These are phyloP conservation scores for Kalmusia sp. DNA, from an alignment of 2,329 filamentous ascomycete genomes.

Conservation along the genomic window DNA sequence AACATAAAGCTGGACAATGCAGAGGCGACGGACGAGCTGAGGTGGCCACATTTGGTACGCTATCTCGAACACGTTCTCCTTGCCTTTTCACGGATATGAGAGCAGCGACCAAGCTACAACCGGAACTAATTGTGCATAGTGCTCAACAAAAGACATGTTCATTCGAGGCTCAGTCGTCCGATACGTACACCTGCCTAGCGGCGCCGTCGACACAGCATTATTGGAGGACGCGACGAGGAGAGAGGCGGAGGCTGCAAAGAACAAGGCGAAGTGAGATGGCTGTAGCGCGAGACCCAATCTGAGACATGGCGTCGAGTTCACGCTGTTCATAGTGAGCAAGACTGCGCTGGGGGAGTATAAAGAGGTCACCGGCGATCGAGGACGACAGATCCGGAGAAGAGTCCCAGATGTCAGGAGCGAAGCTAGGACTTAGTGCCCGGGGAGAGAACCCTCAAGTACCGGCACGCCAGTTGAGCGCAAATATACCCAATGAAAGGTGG, in stretches of 20 bases:
- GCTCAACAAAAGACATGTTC: slow-evolving; percentile 93
- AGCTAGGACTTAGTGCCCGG: neutral
- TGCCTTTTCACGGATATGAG: neutral
- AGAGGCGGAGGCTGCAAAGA: slow-evolving; percentile 45
- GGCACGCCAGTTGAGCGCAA: neutral
- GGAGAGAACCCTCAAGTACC: neutral
- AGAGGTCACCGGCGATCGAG: neutral
- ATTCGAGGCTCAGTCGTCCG: slow-evolving; percentile 91
- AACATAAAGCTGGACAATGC: slow-evolving; percentile 99
- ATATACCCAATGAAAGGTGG: slow-evolving; percentile 6
- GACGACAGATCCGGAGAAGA: neutral
- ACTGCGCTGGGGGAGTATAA: neutral
- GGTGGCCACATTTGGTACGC: slow-evolving; percentile 87
- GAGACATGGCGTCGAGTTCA: neutral
- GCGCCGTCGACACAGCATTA: slow-evolving; percentile 82
- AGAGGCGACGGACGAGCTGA: slow-evolving; percentile 87
- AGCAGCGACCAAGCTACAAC: neutral
- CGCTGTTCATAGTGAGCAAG: neutral
- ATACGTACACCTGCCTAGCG: slow-evolving; percentile 86
- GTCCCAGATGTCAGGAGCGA: neutral
- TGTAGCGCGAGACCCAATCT: neutral
- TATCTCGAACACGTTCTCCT: slow-evolving; percentile 28
- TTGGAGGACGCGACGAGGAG: slow-evolving; percentile 79
- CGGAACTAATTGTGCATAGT: slow-evolving; percentile 50
- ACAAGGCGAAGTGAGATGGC: slow-evolving; percentile 44